Base-by-base conservation (phyloP, 768 basidiomycete species). In the Pleurotus sapidus region DNA sequence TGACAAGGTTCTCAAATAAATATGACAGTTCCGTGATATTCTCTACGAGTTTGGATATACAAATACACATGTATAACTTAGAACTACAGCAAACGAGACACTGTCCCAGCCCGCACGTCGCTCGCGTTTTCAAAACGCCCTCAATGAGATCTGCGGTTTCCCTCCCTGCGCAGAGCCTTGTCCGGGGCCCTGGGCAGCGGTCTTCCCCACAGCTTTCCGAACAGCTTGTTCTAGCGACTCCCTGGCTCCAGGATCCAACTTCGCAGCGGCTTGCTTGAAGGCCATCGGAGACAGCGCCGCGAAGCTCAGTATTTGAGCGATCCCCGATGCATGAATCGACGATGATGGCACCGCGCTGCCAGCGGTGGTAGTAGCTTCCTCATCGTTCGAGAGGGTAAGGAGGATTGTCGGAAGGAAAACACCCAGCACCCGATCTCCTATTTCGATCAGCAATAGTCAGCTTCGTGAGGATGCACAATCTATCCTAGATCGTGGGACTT, bases 221-320 rank as follows among this genome's bases (percentile, higher is more conserved):
- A 97, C 82, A 0, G 89, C 87, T 45, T 80, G 77, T 68, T 98
- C 95, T 51, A 98, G 68, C 20, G 81, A 71, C 48, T 87, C 84
- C 46, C 86, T 74, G 5, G 77, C 77, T 0, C 77, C 68, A 5
- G 76, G 67, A 24, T 88, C 85, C 18, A 98, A 76, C 48, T 80
- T 84, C 7, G 74, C 79, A 2, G 91, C 88, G 1, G 89, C 92
- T 46, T 93, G 91, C 68, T 91, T 93, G 81, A 98, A 98, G 11
- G 88, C 82, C 3, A 73, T 67, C 0, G 95, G 89, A 3, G 86
- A 83, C 0, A 80, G 71, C 0, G 88, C 80, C 0, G 94, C 94
- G 57, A 91, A 87, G 1, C 77, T 71, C 25, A 98, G 71, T 1
- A 97, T 69, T 50, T 92, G 87, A 2, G 80, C 68, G 18, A 91